phyloP scores from a whole-genome alignment of 2,329 filamentous ascomycete species.

The Meredithiella fracta region DNA sequence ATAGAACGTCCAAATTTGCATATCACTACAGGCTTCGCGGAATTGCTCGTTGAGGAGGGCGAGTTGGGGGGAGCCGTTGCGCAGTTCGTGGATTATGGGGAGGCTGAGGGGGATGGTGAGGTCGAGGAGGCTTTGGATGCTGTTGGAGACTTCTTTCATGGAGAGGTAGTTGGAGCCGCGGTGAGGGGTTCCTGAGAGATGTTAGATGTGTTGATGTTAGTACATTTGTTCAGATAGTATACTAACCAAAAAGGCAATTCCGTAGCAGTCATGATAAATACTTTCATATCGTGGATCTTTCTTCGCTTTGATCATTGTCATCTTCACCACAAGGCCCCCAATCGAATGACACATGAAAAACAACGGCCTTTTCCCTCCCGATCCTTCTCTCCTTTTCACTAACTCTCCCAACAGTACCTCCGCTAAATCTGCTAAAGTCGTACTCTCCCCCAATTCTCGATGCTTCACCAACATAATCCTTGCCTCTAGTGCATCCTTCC shows the following conservation, averaged over 20 bases:
- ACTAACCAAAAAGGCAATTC: slow-evolving; percentile 41
- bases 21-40: slow-evolving; percentile 37
- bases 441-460: slow-evolving; percentile 25
- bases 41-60: slow-evolving; percentile 38
- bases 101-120: slow-evolving; percentile 34
- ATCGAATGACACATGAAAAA: slow-evolving; percentile 46
- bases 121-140: slow-evolving; percentile 36
- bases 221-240: slow-evolving; percentile 11
- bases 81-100: slow-evolving; percentile 34
- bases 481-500: slow-evolving; percentile 30
- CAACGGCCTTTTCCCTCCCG: slow-evolving; percentile 29
- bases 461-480: slow-evolving; percentile 37
- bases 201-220: no score
- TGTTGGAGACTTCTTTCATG: slow-evolving; percentile 36
- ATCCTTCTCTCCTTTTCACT: slow-evolving; percentile 19
- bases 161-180: slow-evolving; percentile 47
- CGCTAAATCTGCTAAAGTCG: slow-evolving; percentile 29
- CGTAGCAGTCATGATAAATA: slow-evolving; percentile 40
- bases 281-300: slow-evolving; percentile 23
- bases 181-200: slow-evolving; percentile 36
- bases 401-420: slow-evolving; percentile 31
- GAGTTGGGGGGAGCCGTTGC: slow-evolving; percentile 32
- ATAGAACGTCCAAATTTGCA: slow-evolving; percentile 46
- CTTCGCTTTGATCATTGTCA: slow-evolving; percentile 34
- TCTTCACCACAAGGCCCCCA: slow-evolving; percentile 43